A percentile compares a stretch with the other conserved stretches of the same genome.
These are phyloP conservation scores for Hansenula anomala DNA, from an alignment of 1,139 yeast species.

Conservation along the genomic window DNA sequence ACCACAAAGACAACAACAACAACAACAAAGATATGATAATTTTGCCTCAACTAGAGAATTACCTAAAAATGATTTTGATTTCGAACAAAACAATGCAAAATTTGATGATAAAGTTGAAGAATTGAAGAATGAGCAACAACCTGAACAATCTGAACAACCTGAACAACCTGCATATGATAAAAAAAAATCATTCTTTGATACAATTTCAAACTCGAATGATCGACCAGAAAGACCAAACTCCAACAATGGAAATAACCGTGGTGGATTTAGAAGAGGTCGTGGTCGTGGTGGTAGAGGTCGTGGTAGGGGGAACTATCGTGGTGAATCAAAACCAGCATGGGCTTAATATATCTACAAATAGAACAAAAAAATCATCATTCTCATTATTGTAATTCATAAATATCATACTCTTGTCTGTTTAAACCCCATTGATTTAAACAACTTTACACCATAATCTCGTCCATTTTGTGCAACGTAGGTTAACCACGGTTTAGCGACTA, in stretches of 20 bases:
- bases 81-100: slow-evolving; percentile 65
- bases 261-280: slow-evolving; percentile 28
- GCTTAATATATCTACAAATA: slow-evolving; percentile 4
- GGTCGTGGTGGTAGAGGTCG: slow-evolving; percentile 23
- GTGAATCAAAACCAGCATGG: slow-evolving; percentile 24
- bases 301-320: slow-evolving; percentile 27
- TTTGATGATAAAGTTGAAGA: too few species aligned
- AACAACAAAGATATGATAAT: slow-evolving; percentile 25
- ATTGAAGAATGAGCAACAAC: slow-evolving; percentile 3
- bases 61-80: slow-evolving; percentile 52
- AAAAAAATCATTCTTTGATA: slow-evolving; percentile 76
- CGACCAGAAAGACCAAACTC: slow-evolving; percentile 25
- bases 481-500: slow-evolving; percentile 39
- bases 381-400: background rate
- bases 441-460: slow-evolving; percentile 13
- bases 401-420: background rate
- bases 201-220: slow-evolving; percentile 55
- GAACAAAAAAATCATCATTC: too few species aligned
- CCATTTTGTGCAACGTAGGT: slow-evolving; percentile 23
- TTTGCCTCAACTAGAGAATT: slow-evolving; percentile 24
- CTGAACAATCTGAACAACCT: slow-evolving; percentile 11
- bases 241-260: slow-evolving; percentile 29
- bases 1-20: slow-evolving; percentile 12
- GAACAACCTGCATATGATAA: slow-evolving; percentile 49
- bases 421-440: slow-evolving; percentile 5